phyloP scores from a whole-genome alignment of 176 grass and related monocot genomes.

The Phyllostachys edulis region DNA sequence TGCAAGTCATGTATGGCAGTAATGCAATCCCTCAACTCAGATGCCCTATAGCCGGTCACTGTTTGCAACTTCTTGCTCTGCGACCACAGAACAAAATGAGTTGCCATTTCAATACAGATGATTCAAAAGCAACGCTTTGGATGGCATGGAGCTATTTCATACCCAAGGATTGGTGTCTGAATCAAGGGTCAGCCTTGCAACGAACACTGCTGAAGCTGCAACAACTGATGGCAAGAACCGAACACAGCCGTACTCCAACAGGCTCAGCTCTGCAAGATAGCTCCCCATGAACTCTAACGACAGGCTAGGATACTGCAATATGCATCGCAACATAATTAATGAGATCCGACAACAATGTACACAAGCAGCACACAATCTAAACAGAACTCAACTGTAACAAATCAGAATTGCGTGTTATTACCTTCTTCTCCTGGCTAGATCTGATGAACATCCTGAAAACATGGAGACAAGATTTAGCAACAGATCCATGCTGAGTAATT shows the following conservation, averaged over 20 bases:
- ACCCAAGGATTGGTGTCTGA: conserved; percentile 78
- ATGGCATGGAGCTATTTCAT: conserved; percentile 22
- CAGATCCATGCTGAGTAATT: neutral
- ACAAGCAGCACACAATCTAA: neutral
- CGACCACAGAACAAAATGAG: conserved; percentile 27
- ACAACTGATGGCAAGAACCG: conserved; percentile 76
- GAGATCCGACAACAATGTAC: conserved; percentile 14
- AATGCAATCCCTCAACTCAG: conserved; percentile 73
- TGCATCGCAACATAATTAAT: neutral
- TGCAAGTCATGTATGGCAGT: conserved; percentile 64
- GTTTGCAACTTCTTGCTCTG: conserved; percentile 72
- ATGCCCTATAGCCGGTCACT: conserved; percentile 57
- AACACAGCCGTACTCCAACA: conserved; percentile 70
- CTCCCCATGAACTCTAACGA: conserved; percentile 58
- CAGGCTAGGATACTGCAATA: conserved; percentile 49
- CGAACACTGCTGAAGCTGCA: conserved; percentile 72
- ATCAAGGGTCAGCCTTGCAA: conserved; percentile 73
- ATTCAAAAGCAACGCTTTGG: neutral
- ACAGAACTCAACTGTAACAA: neutral
- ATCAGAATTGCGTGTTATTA: conserved; percentile 4
- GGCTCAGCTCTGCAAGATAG: conserved; percentile 79
- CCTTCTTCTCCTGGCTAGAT: conserved; percentile 58
- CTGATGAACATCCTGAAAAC: conserved; percentile 59
- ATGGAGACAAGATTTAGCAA: conserved; percentile 1
- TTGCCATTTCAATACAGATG: neutral